Evolutionary conservation across 345 rosid genomes (phyloP).

Genomic region (Eucalyptus curtisii): DNA sequence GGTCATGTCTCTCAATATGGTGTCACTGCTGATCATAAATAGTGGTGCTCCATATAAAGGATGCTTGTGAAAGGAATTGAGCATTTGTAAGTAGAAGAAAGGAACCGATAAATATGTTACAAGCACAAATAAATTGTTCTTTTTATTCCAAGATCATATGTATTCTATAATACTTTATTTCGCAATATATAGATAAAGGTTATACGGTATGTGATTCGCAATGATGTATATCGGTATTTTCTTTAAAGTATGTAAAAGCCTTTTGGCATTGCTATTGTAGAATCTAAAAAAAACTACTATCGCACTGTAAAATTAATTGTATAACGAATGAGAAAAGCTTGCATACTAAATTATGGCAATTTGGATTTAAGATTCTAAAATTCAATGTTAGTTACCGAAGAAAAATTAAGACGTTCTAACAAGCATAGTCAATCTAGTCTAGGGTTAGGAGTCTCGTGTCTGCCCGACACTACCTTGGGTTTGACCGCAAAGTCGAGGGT

Average conservation of each 20-base stretch:
- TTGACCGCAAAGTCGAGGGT: no score
- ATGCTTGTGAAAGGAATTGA: background rate
- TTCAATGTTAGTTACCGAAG: background rate
- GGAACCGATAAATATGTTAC: background rate
- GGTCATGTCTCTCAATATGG: no score
- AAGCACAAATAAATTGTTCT: no score
- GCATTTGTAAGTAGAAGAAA: background rate
- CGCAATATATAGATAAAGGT: background rate
- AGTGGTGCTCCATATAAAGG: background rate
- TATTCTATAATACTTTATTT: no score
- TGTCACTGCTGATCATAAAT: no score
- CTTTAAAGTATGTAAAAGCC: background rate
- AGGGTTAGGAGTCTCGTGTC: no score
- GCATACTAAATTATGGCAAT: no score
- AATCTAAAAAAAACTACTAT: background rate
- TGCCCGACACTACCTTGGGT: no score
- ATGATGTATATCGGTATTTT: background rate
- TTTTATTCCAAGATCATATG: background rate
- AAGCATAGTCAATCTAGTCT: background rate
- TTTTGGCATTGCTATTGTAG: background rate
- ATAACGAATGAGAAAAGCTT: no score
- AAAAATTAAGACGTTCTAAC: background rate
- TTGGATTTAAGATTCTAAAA: background rate
- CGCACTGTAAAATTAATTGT: no score
- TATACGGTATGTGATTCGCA: background rate